Evolutionary conservation across 345 rosid species (phyloP), one percentile per base, ranked within the genome.

Genomic region (Excoecaria cochinchinensis): DNA sequence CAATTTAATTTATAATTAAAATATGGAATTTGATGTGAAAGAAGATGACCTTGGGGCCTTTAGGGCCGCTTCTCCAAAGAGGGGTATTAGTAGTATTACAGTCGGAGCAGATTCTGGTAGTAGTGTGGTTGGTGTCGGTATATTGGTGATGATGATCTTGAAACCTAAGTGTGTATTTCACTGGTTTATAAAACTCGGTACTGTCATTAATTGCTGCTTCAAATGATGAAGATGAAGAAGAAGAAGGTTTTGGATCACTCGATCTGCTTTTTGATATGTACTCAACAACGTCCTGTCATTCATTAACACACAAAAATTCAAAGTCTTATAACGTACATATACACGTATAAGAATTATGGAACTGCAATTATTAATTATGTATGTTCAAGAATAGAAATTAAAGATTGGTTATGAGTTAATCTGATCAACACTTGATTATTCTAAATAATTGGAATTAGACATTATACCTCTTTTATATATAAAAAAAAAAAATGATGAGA

Each of bases 11-110:
- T 31, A 31, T 31, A 31, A 31, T 31, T 31, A 31, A 24, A 0
- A 3, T 64, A 39, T 64, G 12, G n/a, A n/a, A 22, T 17, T 24
- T 8, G 31, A 52, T 0, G 48, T 2, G 46, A 25, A 47, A 24
- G 25, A 11, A 50, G 7, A 73, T 4, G 24, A 89, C 93, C 90
- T 89, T 89, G 65, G 93, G 91, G 46, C 93, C 91, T 14, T 79
- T 77, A 67, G 93, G 93, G 47, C 93, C 93, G 39, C 89, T 86
- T 80, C 93, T 83, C 93, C 93, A 89, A 57, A 89, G 90, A n/a
- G 93, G 93, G 42, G 93, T 89, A 2, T 86, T 82, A 19, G 88
- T 89, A 0, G 90, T 89, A 81, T 79, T 81, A 38, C 93, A 89
- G 53, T 87, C 91, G 11, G 89, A n/a, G 76, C 93, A 89, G 56